Evolutionary conservation across 768 basidiomycete genomes (phyloP), one percentile per base, ranked within the genome.

Genomic region (Sistotremastrum niveocremeum): DNA sequence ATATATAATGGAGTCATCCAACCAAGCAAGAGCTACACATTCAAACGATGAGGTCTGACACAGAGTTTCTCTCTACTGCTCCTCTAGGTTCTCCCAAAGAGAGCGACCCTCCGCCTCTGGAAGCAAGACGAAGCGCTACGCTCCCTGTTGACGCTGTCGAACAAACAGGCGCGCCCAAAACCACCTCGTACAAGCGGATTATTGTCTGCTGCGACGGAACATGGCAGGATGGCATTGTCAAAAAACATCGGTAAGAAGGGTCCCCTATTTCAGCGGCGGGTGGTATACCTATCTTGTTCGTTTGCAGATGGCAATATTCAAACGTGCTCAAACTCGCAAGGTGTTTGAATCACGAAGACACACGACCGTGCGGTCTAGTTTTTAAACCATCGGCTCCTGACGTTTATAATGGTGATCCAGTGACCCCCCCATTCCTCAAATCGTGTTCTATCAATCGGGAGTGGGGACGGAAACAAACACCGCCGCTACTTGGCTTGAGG

Each of bases 161-260:
- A 20, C 20, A 20, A 20, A 20, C 20, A 20, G 20, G 20, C 20
- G 20, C 20, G 20, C 20, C 20, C 20, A 20, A 20, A 20, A 20
- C 20, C 20, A 20, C 7, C 42, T 45, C 35, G 51, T 7, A 51
- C 53, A 83, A 83, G 54, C 67, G 83, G 45, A 73, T 85, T 41
- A 67, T 83, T 31, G 68, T 85, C 35, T 84, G 81, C 52, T 85
- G 83, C 51, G 83, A 85, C 55, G 83, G 83, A 38, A 84, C 81
- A 12, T 83, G 82, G 80, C 74, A 83, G 62, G 79, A 84, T 54
- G 82, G 60, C 7, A 49, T 65, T 4, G 48, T 58, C 33, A 54
- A 49, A 6, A 52, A 46, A 7, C 50, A 60, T 32, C 49, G 57
- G 34, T 62, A 59, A 59, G 59, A 58, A 34, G 60, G 61, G 37